Base-by-base conservation (phyloP, 495 filamentous ascomycete species). In the Penicillium steckii region DNA sequence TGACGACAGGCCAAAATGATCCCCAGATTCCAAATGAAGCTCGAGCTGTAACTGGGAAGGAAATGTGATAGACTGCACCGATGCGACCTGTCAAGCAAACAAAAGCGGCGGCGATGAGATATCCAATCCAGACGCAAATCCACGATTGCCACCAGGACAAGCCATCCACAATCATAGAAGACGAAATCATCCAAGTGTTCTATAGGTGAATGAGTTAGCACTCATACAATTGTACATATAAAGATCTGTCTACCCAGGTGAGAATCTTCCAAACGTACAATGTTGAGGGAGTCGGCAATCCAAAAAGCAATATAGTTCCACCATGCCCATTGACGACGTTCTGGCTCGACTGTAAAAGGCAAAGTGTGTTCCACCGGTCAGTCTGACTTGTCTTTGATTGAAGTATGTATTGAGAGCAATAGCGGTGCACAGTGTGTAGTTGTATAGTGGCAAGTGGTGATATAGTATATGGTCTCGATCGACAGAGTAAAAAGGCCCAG, bases 141-240 rank as follows among this genome's bases (percentile, higher is more conserved):
- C 91, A 96, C 2, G 89, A 84, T 69, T 96, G 91, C 92, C 92
- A 97, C 92, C 92, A 97, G 4, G 90, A 89, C 41, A 96, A 75
- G 6, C 91, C 88, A 49, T 70, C 74, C 0, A 85, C 78, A 64
- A 95, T 92, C 73, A 86, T 86, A 4, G 89, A 86, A 10, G 89
- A 92, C 0, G 86, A 84, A 54, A 96, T 96, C 92, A 96, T 96
- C 92, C 92, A 97, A 13, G 92, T 97, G 69, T 97, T 97, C 75
- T 82, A 44, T 9, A 41, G n/a, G 18, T 38, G 10, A 37, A 17
- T 8, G 18, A n/a, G 19, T 41, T 41, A 41, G 6, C 1, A 4
- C 23, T 41, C 2, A 19, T 13, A 8, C 21, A 27, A n/a, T n/a
- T n/a, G n/a, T n/a, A n/a, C n/a, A n/a, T n/a, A n/a, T n/a, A n/a